Percentiles rank a stretch among this genome's conserved stretches.
Evolutionary conservation across 441 rosid genomes (phyloP).

Genomic region (Pelargonium citronellum): DNA sequence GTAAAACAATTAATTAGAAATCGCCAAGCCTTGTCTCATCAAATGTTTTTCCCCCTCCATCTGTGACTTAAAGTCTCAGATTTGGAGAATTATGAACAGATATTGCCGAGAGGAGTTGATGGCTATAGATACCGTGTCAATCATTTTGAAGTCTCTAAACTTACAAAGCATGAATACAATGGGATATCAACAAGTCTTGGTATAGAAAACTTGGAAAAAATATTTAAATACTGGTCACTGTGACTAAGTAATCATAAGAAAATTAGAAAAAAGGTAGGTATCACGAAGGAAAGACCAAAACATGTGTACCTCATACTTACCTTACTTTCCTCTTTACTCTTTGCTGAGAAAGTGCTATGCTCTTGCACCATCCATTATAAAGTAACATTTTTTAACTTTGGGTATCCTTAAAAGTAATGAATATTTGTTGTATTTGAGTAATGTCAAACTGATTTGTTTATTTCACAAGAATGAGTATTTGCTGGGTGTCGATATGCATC

Average conservation of each 20-base stretch:
- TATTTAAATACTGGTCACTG: not conserved
- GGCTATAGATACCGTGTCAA: not conserved
- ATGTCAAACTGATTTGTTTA: not conserved
- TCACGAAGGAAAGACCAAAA: not conserved
- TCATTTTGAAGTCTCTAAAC: not conserved
- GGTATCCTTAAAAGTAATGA: not conserved
- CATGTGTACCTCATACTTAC: not conserved
- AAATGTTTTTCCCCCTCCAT: not conserved
- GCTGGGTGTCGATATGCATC: not conserved
- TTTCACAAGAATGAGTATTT: not conserved
- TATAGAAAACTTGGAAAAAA: not conserved
- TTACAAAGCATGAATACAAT: not conserved
- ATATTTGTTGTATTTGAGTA: not conserved
- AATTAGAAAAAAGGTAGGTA: not conserved
- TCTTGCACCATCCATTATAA: too few species aligned
- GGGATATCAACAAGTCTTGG: not conserved
- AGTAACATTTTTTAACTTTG: not conserved
- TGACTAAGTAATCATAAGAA: not conserved
- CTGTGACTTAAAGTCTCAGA: not conserved
- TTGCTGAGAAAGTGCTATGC: too few species aligned
- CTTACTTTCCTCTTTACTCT: too few species aligned
- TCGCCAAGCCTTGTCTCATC: not conserved
- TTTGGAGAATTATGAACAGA: not conserved
- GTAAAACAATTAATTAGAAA: not conserved
- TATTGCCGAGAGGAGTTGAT: not conserved